Evolutionary conservation across 352 stramenopile species (phyloP).

Genomic region (Globisporangium parvum): DNA sequence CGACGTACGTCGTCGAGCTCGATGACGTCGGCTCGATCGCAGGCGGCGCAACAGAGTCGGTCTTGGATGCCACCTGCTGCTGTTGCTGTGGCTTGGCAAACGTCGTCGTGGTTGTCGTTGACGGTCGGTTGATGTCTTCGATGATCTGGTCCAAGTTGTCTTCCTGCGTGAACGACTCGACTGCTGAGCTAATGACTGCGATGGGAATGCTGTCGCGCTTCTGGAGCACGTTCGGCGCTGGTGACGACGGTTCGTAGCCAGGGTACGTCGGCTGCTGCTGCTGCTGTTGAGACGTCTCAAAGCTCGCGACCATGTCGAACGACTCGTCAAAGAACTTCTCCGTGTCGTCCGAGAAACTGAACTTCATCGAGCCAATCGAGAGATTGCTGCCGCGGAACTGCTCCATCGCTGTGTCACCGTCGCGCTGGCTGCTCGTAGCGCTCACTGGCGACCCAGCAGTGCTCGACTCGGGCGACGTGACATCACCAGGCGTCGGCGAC

Average conservation of each 20-base stretch:
- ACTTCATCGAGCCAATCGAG: constrained; percentile 65
- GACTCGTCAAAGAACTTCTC: constrained; percentile 64
- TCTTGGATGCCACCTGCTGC: constrained; percentile 19
- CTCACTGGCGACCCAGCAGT: constrained; percentile 16
- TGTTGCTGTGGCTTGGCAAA: constrained; percentile 33
- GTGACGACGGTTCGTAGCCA: constrained; percentile 11
- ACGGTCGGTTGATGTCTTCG: constrained; percentile 59
- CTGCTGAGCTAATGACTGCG: constrained; percentile 48
- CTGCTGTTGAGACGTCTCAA: constrained; percentile 10
- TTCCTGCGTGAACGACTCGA: constrained; percentile 72
- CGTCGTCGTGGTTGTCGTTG: constrained; percentile 15
- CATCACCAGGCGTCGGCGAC: constrained; percentile 12
- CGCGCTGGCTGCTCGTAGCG: constrained; percentile 13
- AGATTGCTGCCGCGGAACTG: constrained; percentile 48
- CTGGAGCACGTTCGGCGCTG: constrained; percentile 2
- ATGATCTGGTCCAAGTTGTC: constrained; percentile 77
- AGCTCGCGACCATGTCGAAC: constrained; percentile 30
- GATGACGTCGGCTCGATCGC: constrained; percentile 26
- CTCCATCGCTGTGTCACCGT: constrained; percentile 24
- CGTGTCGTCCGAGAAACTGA: constrained; percentile 61
- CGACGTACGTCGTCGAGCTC: constrained; percentile 36
- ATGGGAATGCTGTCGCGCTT: constrained; percentile 71
- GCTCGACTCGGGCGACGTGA: constrained; percentile 16
- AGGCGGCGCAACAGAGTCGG: constrained; percentile 8
- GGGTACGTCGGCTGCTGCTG: constrained; percentile 17